Conservation (phyloP, 2,329 filamentous ascomycete genomes). For the Colletotrichum destructivum region DNA sequence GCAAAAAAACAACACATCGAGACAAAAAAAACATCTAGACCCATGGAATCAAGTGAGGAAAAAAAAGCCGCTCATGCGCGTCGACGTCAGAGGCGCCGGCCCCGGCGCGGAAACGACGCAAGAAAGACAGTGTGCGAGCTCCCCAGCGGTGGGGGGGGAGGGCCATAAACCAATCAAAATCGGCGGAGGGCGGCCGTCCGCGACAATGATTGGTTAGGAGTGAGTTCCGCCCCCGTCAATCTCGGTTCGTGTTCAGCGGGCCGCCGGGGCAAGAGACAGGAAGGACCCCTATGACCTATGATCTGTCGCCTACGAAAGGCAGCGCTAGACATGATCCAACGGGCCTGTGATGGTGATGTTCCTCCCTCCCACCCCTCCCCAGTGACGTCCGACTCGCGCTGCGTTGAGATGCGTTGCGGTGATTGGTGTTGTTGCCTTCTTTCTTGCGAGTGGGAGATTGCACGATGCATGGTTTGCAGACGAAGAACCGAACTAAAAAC, state of each 20-base stretch:
- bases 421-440: neutral
- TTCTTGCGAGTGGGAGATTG: neutral
- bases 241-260: neutral
- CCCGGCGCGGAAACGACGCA: neutral
- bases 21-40: neutral
- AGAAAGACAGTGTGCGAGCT: neutral
- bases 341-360: too few relatives aligned
- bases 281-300: constrained; percentile 36
- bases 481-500: too few relatives aligned
- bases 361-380: neutral
- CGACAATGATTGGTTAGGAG: neutral
- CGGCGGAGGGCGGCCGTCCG: neutral
- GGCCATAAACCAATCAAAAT: neutral
- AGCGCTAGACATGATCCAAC: too few relatives aligned
- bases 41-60: neutral
- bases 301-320: too few relatives aligned
- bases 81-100: constrained; percentile 34
- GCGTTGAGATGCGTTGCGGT: neutral
- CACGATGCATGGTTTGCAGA: neutral
- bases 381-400: constrained; percentile 37
- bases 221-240: neutral
- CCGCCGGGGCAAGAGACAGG: neutral
- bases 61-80: constrained; percentile 28
- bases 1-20: neutral
- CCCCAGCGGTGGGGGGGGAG: neutral